A percentile compares a stretch with the other conserved stretches of the same genome.
phyloP scores from a whole-genome alignment of 176 grass and related monocot species.

The Zoysia japonica region DNA sequence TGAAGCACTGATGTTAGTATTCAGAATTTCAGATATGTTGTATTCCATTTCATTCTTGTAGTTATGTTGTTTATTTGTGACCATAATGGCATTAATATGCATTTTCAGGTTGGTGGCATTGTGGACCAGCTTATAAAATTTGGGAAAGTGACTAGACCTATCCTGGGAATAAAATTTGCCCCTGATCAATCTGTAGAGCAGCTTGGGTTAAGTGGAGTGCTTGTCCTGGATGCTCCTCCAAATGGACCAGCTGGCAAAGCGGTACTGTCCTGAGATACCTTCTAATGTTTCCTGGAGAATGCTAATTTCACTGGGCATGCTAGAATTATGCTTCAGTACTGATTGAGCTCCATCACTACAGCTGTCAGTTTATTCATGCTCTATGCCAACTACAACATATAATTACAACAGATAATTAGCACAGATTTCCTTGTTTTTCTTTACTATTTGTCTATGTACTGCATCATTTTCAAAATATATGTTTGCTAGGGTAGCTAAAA shows the following conservation, averaged over 20 bases:
- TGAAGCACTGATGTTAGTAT: not conserved
- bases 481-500: slow-evolving; percentile 25
- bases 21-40: slow-evolving; percentile 10
- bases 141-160: slow-evolving; percentile 96
- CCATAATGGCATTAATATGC: not conserved
- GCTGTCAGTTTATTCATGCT: not conserved
- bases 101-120: slow-evolving; percentile 83
- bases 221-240: slow-evolving; percentile 91
- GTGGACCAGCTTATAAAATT: slow-evolving; percentile 96
- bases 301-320: not conserved
- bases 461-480: not conserved
- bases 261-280: slow-evolving; percentile 37
- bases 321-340: not conserved
- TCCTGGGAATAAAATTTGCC: slow-evolving; percentile 98
- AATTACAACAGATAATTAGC: no score
- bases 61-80: not conserved
- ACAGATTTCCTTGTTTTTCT: no score
- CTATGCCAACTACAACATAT: not conserved
- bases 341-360: not conserved
- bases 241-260: slow-evolving; percentile 98
- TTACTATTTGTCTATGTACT: no score
- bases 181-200: slow-evolving; percentile 99
- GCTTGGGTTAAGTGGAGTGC: slow-evolving; percentile 95
- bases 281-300: slow-evolving; percentile 1
- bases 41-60: slow-evolving; percentile 10